phyloP scores from a whole-genome alignment of 2,329 filamentous ascomycete genomes.

The Ceratocystis lukuohia region DNA sequence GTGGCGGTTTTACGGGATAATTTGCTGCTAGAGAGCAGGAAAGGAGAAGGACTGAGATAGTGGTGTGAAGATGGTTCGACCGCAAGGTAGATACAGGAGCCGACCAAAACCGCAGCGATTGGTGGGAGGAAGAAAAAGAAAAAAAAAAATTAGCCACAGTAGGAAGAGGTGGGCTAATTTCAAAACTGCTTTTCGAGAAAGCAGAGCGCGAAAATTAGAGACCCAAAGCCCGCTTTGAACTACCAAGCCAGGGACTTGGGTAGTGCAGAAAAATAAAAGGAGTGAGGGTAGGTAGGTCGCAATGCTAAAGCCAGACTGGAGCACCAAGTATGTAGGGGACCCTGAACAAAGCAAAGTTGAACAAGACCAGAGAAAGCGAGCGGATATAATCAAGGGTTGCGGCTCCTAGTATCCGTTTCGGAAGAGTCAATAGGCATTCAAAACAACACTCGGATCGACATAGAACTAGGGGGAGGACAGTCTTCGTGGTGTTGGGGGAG shows the following conservation, averaged over 20 bases:
- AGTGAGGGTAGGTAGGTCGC: slow-evolving; percentile 1
- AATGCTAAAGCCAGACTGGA: not conserved
- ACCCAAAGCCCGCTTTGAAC: slow-evolving; percentile 6
- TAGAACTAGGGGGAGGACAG: not conserved
- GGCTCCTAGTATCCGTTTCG: not conserved
- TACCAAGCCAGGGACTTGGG: not conserved
- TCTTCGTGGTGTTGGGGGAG: not conserved
- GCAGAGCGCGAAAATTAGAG: not conserved
- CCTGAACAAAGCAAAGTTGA: slow-evolving; percentile 6
- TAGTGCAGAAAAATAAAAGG: slow-evolving; percentile 2
- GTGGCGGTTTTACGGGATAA: slow-evolving; percentile 12
- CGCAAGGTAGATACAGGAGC: not conserved
- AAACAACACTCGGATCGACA: slow-evolving; percentile 2
- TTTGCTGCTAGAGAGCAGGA: slow-evolving; percentile 8
- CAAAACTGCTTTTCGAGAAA: not conserved
- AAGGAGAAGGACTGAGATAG: not conserved
- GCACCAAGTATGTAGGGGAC: not conserved
- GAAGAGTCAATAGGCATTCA: not conserved
- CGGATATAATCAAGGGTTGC: not conserved
- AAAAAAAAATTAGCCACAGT: not conserved
- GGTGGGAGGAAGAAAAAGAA: not conserved
- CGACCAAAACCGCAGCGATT: not conserved
- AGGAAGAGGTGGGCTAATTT: not conserved
- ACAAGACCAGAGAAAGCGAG: not conserved
- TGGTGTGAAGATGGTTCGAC: slow-evolving; percentile 12